Evolutionary conservation across 169 alveolate genomes (phyloP), one percentile per base, ranked within the genome.

Genomic region (Plasmodium chabaudi): DNA sequence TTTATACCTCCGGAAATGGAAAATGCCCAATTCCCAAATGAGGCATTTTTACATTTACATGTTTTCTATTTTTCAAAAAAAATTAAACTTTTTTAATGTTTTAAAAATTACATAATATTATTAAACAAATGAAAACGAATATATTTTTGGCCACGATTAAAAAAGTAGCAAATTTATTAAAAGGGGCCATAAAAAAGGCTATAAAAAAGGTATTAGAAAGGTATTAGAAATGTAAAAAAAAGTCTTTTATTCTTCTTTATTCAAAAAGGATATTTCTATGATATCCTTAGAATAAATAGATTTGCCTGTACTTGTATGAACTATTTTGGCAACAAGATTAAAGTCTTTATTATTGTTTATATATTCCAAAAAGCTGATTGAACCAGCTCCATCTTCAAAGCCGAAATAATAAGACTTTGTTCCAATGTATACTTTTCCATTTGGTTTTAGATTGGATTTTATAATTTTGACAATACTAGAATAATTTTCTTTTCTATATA

Each of bases 401-500:
- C 90, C 90, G 39, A 82, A 82, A 61, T 82, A 82, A 68, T 68
- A 82, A 2, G 90, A 82, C 53, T 82, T 82, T 4, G 90, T n/a
- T 34, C 90, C 90, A 46, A 82, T 65, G 51, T 68, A 82, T 25
- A 84, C 90, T 70, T 68, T 82, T 6, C 90, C 90, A 42, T 59
- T 57, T 55, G 21, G 21, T 47, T 47, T 60, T 49, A 82, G 19
- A 59, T 69, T 68, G 39, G 13, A 15, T 72, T 82, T 69, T 2
- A 82, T 49, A 55, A 68, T 68, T 46, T 61, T 65, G 67, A 82
- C 67, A 56, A 82, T 65, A 47, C 27, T 42, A 68, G 42, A 56
- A 82, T 82, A 82, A 82, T 82, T 82, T 70, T 82, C 82, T 60
- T 68, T 68, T 68, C 90, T 82, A 55, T 82, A 82, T 82, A 82